Evolutionary conservation across 2,329 filamentous ascomycete genomes (phyloP).

Genomic region (Penicillium olsonii): DNA sequence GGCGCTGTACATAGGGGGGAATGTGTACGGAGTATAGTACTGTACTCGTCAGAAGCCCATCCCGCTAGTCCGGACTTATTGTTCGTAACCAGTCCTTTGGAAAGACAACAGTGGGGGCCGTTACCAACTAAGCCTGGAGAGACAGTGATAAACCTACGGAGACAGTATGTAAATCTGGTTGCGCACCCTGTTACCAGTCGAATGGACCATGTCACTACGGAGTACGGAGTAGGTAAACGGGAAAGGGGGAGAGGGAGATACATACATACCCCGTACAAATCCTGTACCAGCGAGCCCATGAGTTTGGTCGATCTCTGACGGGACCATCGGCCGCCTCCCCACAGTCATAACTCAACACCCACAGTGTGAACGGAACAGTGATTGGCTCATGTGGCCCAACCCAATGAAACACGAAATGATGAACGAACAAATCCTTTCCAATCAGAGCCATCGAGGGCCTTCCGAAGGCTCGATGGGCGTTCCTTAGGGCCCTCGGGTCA

Average conservation of each 20-base stretch:
- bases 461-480: slow-evolving; percentile 11
- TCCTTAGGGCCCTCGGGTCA: slow-evolving; percentile 6
- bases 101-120: not conserved
- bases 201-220: not conserved
- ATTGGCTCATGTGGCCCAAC: slow-evolving; percentile 9
- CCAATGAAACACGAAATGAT: slow-evolving; percentile 19
- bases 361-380: slow-evolving; percentile 1
- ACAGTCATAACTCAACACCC: slow-evolving; percentile 14
- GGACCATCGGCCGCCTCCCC: slow-evolving; percentile 15
- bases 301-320: slow-evolving; percentile 11
- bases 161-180: not conserved
- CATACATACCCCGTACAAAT: not conserved
- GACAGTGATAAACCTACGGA: not conserved
- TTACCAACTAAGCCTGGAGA: not conserved
- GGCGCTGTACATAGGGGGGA: not conserved
- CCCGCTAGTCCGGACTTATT: not conserved
- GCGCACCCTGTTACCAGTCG: not conserved
- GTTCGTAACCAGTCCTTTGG: not conserved
- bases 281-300: not conserved
- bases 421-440: slow-evolving; percentile 7
- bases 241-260: not conserved
- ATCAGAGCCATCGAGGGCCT: slow-evolving; percentile 13
- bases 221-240: not conserved
- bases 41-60: not conserved
- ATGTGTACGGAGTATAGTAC: no score